Evolutionary conservation across 306 rosid genomes (phyloP), one percentile per base, ranked within the genome.

Genomic region (Quercus gilva): DNA sequence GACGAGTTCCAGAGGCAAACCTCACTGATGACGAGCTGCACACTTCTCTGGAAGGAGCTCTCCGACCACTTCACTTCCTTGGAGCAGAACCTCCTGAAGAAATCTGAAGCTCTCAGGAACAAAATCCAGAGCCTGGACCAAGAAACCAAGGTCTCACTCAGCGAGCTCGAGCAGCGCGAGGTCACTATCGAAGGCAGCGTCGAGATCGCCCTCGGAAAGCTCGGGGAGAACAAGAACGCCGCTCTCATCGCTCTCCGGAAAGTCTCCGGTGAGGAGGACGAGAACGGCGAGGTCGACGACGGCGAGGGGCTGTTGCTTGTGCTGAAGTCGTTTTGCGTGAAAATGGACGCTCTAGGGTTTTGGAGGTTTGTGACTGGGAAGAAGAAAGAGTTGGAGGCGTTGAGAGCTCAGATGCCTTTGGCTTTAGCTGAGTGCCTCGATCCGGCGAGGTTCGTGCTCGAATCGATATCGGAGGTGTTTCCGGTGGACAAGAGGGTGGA

Each of bases 31-130:
- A 91, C 99, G 18, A 93, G 89, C 88, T 95, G 99, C 78, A 95
- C 99, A 37, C 89, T 92, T 5, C 98, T 95, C 78, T 95, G 99
- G 99, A 95, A 91, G 85, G 99, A 95, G 74, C 96, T 95, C 61
- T 90, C 97, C 1, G 98, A 95, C 64, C 99, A 95, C 85, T 95
- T 95, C 93, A 70, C 94, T 2, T 90, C 87, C 8, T 70, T 95
- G 3, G 99, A 95, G 71, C 86, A 92, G 23, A 82, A 90, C 85
- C 91, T 93, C 14, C 89, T 85, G 60, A 65, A 73, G 92, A 93
- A 95, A 69, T 93, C 99, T 0, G 92, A 95, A 80, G 96, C 90
- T 0, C 77, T 95, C 19, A 89, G 80, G 53, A 87, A 59, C 67
- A 92, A 93, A 89, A 89, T 91, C 67, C 85, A 81, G 3, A 56